A percentile compares a stretch with the other conserved stretches of the same genome.
phyloP scores from a whole-genome alignment of 768 basidiomycete species.

The Pseudohyphozyma bogoriensis region DNA sequence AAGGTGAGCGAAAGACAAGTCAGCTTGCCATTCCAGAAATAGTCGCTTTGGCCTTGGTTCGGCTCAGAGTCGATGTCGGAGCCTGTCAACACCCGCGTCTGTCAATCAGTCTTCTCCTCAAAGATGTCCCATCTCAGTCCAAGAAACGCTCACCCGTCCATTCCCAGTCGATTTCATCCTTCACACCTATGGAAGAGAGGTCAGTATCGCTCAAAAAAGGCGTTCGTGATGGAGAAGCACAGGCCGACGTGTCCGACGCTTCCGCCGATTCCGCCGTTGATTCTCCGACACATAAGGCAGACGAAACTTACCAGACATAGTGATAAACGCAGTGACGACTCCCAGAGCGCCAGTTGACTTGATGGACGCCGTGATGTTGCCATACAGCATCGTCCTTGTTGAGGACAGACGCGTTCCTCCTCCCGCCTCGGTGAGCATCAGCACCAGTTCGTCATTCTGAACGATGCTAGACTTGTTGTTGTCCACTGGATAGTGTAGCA shows the following conservation, averaged over 20 bases:
- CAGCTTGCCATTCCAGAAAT: slow-evolving; percentile 9
- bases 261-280: too few relatives aligned
- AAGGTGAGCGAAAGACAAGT: too few relatives aligned
- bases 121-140: too few relatives aligned
- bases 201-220: neutral
- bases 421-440: slow-evolving; percentile 20
- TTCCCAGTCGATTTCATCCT: slow-evolving; percentile 35
- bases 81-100: too few relatives aligned
- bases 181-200: slow-evolving; percentile 9
- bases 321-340: slow-evolving; percentile 36
- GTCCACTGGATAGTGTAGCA: slow-evolving; percentile 22
- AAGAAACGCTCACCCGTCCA: neutral
- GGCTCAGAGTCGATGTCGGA: too few relatives aligned
- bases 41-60: slow-evolving; percentile 18
- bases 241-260: too few relatives aligned
- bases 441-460: slow-evolving; percentile 21
- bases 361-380: slow-evolving; percentile 30
- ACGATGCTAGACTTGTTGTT: slow-evolving; percentile 26
- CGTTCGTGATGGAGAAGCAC: neutral
- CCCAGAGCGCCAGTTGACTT: slow-evolving; percentile 33
- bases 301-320: slow-evolving; percentile 29
- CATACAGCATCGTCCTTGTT: slow-evolving; percentile 36
- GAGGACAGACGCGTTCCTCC: slow-evolving; percentile 37
- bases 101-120: too few relatives aligned
- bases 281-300: too few relatives aligned